These are phyloP conservation scores for Protomyces inouyei DNA, from an alignment of 1,139 yeast genomes.

Conservation along the genomic window DNA sequence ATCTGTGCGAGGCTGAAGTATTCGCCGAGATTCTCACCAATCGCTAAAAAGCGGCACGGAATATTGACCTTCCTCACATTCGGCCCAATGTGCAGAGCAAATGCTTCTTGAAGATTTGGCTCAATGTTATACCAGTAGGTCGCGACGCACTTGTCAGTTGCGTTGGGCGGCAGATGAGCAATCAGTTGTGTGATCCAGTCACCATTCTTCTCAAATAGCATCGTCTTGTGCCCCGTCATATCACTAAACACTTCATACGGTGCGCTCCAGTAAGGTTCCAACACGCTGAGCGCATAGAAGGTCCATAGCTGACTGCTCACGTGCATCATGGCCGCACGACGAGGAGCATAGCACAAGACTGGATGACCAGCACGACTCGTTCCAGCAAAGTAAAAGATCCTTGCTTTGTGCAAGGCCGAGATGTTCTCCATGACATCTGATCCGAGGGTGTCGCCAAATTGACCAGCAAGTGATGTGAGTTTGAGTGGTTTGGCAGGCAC, in stretches of 20 bases:
- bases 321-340: neutral
- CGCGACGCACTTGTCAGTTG: neutral
- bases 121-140: neutral
- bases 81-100: neutral
- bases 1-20: neutral
- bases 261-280: neutral
- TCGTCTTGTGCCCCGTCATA: neutral
- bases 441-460: neutral
- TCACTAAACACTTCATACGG: neutral
- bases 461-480: neutral
- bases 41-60: neutral
- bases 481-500: conserved; percentile 1
- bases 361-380: neutral
- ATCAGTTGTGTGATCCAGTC: neutral
- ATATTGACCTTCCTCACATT: neutral
- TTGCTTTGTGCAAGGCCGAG: neutral
- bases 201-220: neutral
- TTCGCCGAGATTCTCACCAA: neutral
- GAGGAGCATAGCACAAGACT: neutral
- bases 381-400: neutral
- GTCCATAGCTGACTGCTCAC: neutral
- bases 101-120: neutral
- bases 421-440: neutral
- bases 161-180: neutral
- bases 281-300: neutral